Evolutionary conservation across 768 basidiomycete genomes (phyloP), one percentile per base, ranked within the genome.

Genomic region (Cystofilobasidium macerans): DNA sequence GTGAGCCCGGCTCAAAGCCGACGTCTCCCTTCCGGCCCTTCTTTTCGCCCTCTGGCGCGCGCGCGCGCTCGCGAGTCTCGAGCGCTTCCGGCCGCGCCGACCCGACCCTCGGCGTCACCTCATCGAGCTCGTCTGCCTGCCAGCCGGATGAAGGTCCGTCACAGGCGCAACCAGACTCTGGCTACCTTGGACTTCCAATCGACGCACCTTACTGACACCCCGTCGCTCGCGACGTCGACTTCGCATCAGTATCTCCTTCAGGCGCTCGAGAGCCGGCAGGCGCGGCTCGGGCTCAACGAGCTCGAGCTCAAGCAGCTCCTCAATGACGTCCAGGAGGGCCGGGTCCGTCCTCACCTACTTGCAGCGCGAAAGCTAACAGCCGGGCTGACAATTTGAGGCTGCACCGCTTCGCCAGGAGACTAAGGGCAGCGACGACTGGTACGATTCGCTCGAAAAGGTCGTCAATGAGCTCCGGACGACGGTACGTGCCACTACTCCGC

Each of bases 401-500:
- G 42, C 16, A 13, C 26, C 64, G 12, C 28, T 3, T 57, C 28
- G 30, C 54, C 43, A 77, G 77, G 71, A 68, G 45, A 76, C 68
- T 72, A 75, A 69, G 72, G 74, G 66, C 89, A 89, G 75, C 80
- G 92, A 95, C 73, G 84, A 87, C 20, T 99, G 97, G 80, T 91
- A 89, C 71, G 94, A 97, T 69, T 88, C 89, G 0, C 81, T 98
- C 59, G 95, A 99, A 73, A 87, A 88, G 68, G 80, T 97, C 38
- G 78, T 95, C 60, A 78, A 78, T 42, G 95, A 99, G 80, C 81
- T 99, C 69, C 86, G 86, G 73, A 86, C 75, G 28, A 75, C 78
- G 6, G 80, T 80, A 53, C 82, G 72, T 82, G 76, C 85, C 85
- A 72, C 71, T 81, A n/a, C n/a, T n/a, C n/a, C n/a, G n/a, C n/a